Percentiles rank a stretch among this genome's conserved stretches.
phyloP scores from a whole-genome alignment of 2,329 filamentous ascomycete genomes.

The Calycina herbarum region DNA sequence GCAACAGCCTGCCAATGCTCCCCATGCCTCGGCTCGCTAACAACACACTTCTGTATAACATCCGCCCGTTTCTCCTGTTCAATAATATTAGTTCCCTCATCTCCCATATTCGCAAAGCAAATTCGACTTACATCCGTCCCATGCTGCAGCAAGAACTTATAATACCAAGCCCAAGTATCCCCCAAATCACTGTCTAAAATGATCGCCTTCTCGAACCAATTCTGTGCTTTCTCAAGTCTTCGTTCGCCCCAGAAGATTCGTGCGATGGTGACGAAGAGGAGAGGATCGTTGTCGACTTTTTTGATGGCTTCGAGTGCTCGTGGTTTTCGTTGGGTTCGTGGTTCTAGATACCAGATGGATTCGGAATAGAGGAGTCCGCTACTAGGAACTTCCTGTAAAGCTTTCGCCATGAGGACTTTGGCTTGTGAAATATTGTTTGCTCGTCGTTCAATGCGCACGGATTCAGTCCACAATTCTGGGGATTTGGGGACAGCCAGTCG shows the following conservation, averaged over 20 bases:
- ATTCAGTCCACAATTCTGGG: slow-evolving; percentile 85
- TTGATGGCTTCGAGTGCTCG: slow-evolving; percentile 92
- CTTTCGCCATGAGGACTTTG: slow-evolving; percentile 89
- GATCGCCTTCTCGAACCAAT: slow-evolving; percentile 96
- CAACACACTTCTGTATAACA: slow-evolving; percentile 75
- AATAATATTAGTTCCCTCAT: slow-evolving; percentile 15
- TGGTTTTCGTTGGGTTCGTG: slow-evolving; percentile 88
- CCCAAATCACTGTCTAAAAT: slow-evolving; percentile 82
- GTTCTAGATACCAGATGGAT: slow-evolving; percentile 91
- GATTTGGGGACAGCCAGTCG: slow-evolving; percentile 84
- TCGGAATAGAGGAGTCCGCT: slow-evolving; percentile 90
- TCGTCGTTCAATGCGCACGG: slow-evolving; percentile 87
- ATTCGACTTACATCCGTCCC: slow-evolving; percentile 66
- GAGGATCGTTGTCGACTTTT: slow-evolving; percentile 89
- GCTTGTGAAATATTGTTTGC: slow-evolving; percentile 82
- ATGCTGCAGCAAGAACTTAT: slow-evolving; percentile 88
- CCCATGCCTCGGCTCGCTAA: slow-evolving; percentile 86
- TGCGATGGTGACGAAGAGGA: slow-evolving; percentile 86
- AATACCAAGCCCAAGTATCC: slow-evolving; percentile 98
- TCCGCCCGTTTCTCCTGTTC: slow-evolving; percentile 78
- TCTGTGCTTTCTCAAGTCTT: slow-evolving; percentile 88
- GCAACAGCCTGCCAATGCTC: slow-evolving; percentile 86
- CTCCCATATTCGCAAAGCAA: neutral
- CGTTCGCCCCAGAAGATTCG: slow-evolving; percentile 96
- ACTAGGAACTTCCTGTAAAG: slow-evolving; percentile 85